Evolutionary conservation across 345 rosid species (phyloP).

Genomic region (Cardamine chenopodiifolia): DNA sequence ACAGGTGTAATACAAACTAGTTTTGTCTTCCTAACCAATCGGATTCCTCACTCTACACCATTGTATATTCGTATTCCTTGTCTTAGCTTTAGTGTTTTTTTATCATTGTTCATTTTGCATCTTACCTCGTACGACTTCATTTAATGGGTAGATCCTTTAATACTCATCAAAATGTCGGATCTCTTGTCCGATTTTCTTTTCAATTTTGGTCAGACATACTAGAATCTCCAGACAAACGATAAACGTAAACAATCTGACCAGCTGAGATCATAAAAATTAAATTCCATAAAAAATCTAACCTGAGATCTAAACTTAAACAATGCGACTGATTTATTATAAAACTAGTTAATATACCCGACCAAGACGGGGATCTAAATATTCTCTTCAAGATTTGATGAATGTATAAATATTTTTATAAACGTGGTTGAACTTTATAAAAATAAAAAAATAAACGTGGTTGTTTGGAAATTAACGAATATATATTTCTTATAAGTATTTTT

Average conservation of each 20-base stretch:
- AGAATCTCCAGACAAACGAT: not conserved
- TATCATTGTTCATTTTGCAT: not conserved
- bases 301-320: not conserved
- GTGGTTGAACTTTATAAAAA: not conserved
- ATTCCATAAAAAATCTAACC: too few species aligned
- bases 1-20: constrained; percentile 24
- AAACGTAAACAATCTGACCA: not conserved
- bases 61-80: not conserved
- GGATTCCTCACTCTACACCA: constrained; percentile 25
- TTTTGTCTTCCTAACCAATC: constrained; percentile 35
- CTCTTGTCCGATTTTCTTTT: not conserved
- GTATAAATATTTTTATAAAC: not conserved
- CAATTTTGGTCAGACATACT: not conserved
- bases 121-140: not conserved
- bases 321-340: not conserved
- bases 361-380: not conserved
- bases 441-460: not conserved
- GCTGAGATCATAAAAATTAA: not conserved
- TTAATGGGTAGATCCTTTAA: not conserved
- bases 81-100: not conserved
- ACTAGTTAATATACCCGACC: not conserved
- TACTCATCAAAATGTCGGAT: not conserved
- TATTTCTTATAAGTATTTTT: not conserved
- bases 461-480: not conserved
- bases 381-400: not conserved